Evolutionary conservation across 306 rosid species (phyloP).

Genomic region (Citrullus mucosospermus): DNA sequence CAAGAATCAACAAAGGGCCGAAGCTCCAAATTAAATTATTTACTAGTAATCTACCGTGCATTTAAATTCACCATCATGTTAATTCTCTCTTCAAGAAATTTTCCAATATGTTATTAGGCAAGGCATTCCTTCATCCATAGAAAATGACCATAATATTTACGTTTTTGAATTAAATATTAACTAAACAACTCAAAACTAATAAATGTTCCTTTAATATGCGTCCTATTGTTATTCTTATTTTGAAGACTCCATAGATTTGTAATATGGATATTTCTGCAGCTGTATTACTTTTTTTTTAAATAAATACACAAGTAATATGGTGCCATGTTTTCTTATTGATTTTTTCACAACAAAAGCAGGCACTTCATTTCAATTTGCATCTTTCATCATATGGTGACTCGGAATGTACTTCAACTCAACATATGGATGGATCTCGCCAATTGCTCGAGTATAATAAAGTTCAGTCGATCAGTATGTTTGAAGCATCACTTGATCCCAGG

Average conservation of each 20-base stretch:
- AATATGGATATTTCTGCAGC: neutral
- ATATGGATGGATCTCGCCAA: slow-evolving; percentile 29
- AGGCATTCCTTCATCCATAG: neutral
- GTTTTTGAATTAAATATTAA: neutral
- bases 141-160: neutral
- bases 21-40: neutral
- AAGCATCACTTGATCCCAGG: slow-evolving; percentile 20
- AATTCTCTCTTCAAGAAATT: neutral
- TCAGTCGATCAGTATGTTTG: slow-evolving; percentile 19
- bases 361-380: slow-evolving; percentile 45
- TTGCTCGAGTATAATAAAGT: slow-evolving; percentile 18
- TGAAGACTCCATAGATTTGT: neutral
- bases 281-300: neutral
- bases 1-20: neutral
- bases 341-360: slow-evolving; percentile 26
- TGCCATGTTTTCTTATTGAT: neutral
- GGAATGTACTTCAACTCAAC: slow-evolving; percentile 25
- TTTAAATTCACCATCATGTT: neutral
- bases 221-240: neutral
- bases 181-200: neutral
- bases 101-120: neutral
- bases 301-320: neutral
- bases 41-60: neutral
- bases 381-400: slow-evolving; percentile 49
- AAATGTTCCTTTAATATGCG: neutral